Conservation (phyloP, 495 filamentous ascomycete species). For the Aspergillus ellipticus region DNA sequence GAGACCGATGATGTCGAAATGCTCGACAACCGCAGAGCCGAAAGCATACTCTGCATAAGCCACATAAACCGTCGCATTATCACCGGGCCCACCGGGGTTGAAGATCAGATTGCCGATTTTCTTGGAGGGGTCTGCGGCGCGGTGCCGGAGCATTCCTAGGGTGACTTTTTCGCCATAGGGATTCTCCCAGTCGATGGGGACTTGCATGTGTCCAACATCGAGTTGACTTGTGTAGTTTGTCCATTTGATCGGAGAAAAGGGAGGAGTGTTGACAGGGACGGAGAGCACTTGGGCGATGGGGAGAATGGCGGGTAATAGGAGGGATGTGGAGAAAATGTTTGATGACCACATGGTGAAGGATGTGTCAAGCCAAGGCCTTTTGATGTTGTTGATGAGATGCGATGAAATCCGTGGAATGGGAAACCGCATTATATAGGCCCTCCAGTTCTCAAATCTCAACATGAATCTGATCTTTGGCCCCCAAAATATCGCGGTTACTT, state of each 20-base stretch:
- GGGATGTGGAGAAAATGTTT: no score
- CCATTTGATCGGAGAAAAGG: background rate
- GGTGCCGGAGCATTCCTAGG: slow-evolving; percentile 6
- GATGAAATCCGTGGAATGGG: no score
- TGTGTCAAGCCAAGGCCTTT: no score
- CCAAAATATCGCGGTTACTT: no score
- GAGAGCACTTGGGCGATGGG: no score
- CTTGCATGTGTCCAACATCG: slow-evolving; percentile 7
- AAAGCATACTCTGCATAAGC: background rate
- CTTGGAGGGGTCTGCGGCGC: slow-evolving; percentile 13
- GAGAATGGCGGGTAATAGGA: no score
- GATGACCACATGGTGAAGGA: no score
- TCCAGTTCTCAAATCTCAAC: no score
- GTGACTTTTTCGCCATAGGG: slow-evolving; percentile 8
- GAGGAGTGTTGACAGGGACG: no score
- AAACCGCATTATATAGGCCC: no score
- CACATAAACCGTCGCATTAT: slow-evolving; percentile 8
- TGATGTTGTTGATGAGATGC: no score
- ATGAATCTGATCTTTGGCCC: no score
- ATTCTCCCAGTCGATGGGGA: slow-evolving; percentile 10
- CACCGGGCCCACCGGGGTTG: slow-evolving; percentile 39
- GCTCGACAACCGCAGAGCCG: background rate
- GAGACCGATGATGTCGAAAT: slow-evolving; percentile 44
- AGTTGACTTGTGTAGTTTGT: background rate
- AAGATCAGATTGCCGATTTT: slow-evolving; percentile 33